phyloP scores from a whole-genome alignment of 306 rosid genomes.

The Acmispon strigosus region DNA sequence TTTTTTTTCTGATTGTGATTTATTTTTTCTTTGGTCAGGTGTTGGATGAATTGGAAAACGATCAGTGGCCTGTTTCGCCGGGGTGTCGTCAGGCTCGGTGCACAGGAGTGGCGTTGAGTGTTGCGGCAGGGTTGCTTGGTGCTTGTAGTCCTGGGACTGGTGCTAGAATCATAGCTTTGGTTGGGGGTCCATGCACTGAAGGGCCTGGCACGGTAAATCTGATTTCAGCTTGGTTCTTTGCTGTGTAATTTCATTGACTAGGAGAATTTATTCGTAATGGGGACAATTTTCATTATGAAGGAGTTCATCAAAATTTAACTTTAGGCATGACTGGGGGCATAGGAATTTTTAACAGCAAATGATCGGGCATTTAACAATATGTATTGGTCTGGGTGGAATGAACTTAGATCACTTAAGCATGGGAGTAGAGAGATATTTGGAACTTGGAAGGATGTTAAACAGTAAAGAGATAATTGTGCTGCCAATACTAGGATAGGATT shows the following conservation, averaged over 20 bases:
- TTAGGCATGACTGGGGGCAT: background rate
- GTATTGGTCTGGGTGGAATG: too few species aligned
- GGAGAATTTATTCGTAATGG: background rate
- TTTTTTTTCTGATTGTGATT: constrained; percentile 18
- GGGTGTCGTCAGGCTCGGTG: constrained; percentile 64
- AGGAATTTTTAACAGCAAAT: background rate
- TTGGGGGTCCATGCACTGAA: constrained; percentile 93
- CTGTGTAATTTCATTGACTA: background rate
- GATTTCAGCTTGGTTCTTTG: background rate
- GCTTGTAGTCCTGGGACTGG: constrained; percentile 82
- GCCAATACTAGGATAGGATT: background rate
- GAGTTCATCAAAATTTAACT: background rate
- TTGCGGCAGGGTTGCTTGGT: constrained; percentile 72
- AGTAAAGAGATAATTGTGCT: background rate
- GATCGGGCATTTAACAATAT: background rate
- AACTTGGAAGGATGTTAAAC: background rate
- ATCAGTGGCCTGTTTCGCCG: constrained; percentile 76
- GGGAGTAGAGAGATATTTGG: background rate
- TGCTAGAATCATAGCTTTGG: constrained; percentile 76
- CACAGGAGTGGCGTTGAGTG: constrained; percentile 79
- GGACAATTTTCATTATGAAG: background rate
- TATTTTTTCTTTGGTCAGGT: constrained; percentile 26
- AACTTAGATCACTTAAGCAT: too few species aligned
- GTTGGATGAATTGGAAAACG: constrained; percentile 76
- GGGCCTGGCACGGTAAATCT: constrained; percentile 85